Evolutionary conservation across 495 filamentous ascomycete genomes (phyloP).

Genomic region (Hypoxylon rickii): DNA sequence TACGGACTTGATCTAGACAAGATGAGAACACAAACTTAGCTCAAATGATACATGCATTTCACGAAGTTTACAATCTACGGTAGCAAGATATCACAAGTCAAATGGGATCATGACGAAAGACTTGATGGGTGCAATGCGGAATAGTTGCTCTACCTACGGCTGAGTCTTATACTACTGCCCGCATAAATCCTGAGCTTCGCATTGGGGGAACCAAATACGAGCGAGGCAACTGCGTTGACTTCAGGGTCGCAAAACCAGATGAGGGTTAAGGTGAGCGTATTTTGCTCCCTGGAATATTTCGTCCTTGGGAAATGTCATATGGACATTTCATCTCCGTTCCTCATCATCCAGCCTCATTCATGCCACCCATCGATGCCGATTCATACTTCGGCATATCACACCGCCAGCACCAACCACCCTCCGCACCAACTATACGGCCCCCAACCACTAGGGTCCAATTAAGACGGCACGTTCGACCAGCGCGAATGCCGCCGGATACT

Average conservation of each 20-base stretch:
- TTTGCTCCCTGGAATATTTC: no score
- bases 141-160: not conserved
- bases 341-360: conserved; percentile 5
- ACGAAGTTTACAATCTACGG: no score
- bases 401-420: conserved; percentile 20
- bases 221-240: no score
- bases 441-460: conserved; percentile 39
- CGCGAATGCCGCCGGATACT: conserved; percentile 56
- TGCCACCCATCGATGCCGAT: conserved; percentile 2
- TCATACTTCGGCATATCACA: conserved; percentile 17
- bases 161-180: not conserved
- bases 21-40: conserved; percentile 13
- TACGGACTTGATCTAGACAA: conserved; percentile 59
- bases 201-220: no score
- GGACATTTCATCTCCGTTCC: not conserved
- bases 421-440: conserved; percentile 19
- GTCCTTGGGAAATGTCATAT: not conserved
- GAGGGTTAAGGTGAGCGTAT: no score
- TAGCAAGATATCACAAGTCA: no score
- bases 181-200: not conserved
- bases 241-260: no score
- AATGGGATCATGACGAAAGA: no score
- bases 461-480: conserved; percentile 64
- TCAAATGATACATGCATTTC: no score
- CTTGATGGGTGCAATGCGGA: not conserved